Evolutionary conservation across 108 stramenopile genomes (phyloP).

Genomic region (Cyclostephanos invisitatus): DNA sequence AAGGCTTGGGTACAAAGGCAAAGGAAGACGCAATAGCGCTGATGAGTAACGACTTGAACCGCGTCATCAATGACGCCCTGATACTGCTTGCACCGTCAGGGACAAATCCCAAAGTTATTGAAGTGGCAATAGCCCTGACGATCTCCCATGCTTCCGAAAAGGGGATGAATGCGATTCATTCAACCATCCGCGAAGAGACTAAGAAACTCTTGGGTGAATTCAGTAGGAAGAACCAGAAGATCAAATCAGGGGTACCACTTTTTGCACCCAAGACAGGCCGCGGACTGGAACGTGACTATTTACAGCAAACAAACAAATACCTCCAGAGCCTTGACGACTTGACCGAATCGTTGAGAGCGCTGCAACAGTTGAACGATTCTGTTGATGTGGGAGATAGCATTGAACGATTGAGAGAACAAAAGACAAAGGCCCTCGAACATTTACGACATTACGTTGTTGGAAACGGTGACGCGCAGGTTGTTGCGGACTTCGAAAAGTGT

Average conservation of each 20-base stretch:
- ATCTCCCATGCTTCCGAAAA: constrained; percentile 29
- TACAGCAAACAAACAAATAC: not conserved
- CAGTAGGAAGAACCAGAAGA: constrained; percentile 33
- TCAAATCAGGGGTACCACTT: constrained; percentile 32
- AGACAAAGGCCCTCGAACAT: constrained; percentile 11
- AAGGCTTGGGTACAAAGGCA: constrained; percentile 17
- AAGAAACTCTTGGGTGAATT: constrained; percentile 40
- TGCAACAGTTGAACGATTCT: not conserved
- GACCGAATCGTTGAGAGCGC: constrained; percentile 10
- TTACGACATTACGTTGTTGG: constrained; percentile 24
- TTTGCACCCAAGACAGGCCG: not conserved
- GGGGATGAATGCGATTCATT: constrained; percentile 25
- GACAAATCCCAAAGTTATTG: constrained; percentile 31
- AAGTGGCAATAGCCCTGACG: constrained; percentile 43
- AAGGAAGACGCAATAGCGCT: constrained; percentile 9
- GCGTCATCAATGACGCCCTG: constrained; percentile 28
- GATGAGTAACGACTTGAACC: constrained; percentile 22
- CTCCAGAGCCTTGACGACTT: constrained; percentile 27
- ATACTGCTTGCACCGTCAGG: constrained; percentile 28
- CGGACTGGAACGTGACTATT: not conserved
- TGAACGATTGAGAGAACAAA: constrained; percentile 7
- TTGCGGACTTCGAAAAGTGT: constrained; percentile 26
- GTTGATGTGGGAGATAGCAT: not conserved
- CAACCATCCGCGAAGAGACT: constrained; percentile 29
- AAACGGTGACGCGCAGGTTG: constrained; percentile 6